Evolutionary conservation across 1,284 basidiomycete genomes (phyloP).

Genomic region (Sporisorium sorghi): DNA sequence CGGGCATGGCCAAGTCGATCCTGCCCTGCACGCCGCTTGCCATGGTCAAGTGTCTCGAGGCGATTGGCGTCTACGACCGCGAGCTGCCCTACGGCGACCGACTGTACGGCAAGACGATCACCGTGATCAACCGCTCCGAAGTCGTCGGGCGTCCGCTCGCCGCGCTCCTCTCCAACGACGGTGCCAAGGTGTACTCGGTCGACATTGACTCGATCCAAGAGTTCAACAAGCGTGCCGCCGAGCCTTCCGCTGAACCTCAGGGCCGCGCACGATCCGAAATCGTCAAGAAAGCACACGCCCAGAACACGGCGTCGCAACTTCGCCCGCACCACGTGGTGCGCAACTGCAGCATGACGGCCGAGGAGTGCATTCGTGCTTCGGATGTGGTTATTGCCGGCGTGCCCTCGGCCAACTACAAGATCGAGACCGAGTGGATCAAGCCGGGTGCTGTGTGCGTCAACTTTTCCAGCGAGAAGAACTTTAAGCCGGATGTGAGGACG

Average conservation of each 20-base stretch:
- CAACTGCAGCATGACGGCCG: conserved; percentile 46
- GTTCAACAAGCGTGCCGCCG: conserved; percentile 67
- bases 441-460: conserved; percentile 93
- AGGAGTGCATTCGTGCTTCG: conserved; percentile 60
- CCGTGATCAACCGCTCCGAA: conserved; percentile 96
- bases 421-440: conserved; percentile 88
- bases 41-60: conserved; percentile 90
- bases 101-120: conserved; percentile 90
- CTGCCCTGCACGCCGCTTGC: conserved; percentile 96
- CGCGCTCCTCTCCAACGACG: conserved; percentile 92
- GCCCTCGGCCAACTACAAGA: conserved; percentile 81
- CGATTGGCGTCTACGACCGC: conserved; percentile 89
- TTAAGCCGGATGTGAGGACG: conserved; percentile 89
- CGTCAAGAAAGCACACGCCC: conserved; percentile 74
- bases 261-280: conserved; percentile 55
- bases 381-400: conserved; percentile 67
- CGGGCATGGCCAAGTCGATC: conserved; percentile 89
- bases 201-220: conserved; percentile 92
- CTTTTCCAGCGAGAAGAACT: conserved; percentile 95
- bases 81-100: conserved; percentile 92
- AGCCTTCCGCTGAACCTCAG: conserved; percentile 19
- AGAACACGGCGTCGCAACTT: conserved; percentile 63
- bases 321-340: conserved; percentile 81
- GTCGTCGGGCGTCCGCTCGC: conserved; percentile 95
- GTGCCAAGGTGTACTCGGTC: conserved; percentile 91